A percentile compares a stretch with the other conserved stretches of the same genome.
phyloP scores from a whole-genome alignment of 2,329 filamentous ascomycete species.

The Hymenotorrendiella dingleyae region DNA sequence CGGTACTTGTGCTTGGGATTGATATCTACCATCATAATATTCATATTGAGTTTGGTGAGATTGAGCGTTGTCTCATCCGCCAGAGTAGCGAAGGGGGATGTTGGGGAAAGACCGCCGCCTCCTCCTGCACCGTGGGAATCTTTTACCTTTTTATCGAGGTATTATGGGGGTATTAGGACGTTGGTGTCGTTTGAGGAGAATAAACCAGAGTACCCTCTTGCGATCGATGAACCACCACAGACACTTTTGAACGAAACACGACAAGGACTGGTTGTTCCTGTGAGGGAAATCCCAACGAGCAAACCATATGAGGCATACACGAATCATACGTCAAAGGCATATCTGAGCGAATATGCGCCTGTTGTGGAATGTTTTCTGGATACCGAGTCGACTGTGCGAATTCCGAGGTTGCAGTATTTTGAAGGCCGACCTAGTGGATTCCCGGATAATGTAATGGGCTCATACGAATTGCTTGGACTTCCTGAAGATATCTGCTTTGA shows the following conservation, averaged over 20 bases:
- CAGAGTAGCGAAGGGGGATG: constrained; percentile 48
- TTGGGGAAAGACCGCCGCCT: constrained; percentile 54
- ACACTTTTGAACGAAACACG: constrained; percentile 32
- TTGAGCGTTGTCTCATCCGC: constrained; percentile 67
- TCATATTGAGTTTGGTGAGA: constrained; percentile 69
- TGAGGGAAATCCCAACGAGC: constrained; percentile 39
- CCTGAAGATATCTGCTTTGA: constrained; percentile 90
- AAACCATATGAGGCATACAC: constrained; percentile 58
- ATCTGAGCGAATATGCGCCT: constrained; percentile 41
- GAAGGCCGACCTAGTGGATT: constrained; percentile 77
- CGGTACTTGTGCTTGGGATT: constrained; percentile 72
- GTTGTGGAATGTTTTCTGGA: constrained; percentile 78
- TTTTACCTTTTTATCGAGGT: constrained; percentile 79
- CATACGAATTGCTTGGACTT: constrained; percentile 72
- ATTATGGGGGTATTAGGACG: constrained; percentile 80
- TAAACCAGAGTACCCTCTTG: constrained; percentile 72
- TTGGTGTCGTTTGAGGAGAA: constrained; percentile 62
- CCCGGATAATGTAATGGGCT: constrained; percentile 80
- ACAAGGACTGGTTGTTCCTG: constrained; percentile 32
- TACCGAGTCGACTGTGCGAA: constrained; percentile 51
- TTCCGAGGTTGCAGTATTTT: constrained; percentile 69
- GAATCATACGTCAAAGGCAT: constrained; percentile 42
- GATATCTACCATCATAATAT: constrained; percentile 63
- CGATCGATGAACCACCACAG: constrained; percentile 51
- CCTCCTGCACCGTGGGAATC: constrained; percentile 72